phyloP scores from a whole-genome alignment of 2,329 filamentous ascomycete species.

The Elsinoe ampelina region DNA sequence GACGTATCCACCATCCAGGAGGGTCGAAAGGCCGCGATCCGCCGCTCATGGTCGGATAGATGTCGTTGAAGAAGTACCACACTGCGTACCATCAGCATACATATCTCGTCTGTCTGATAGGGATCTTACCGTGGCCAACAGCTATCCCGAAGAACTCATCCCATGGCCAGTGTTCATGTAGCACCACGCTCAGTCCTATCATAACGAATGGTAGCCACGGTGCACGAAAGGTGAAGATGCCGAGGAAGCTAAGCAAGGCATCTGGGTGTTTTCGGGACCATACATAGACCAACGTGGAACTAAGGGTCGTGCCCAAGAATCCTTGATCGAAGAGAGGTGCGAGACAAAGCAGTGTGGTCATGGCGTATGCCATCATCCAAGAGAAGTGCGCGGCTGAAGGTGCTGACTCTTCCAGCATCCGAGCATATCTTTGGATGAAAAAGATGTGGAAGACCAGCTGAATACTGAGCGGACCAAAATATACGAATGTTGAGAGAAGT shows the following conservation, averaged over 20 bases:
- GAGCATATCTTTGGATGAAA: constrained; percentile 93
- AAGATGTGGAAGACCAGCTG: constrained; percentile 97
- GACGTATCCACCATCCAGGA: constrained; percentile 75
- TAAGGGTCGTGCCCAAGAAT: constrained; percentile 88
- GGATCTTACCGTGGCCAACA: constrained; percentile 62
- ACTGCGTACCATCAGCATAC: constrained; percentile 36
- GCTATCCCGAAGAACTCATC: constrained; percentile 94
- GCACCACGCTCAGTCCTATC: constrained; percentile 82
- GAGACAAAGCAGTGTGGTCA: constrained; percentile 65
- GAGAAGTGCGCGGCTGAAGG: constrained; percentile 89
- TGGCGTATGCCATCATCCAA: constrained; percentile 84
- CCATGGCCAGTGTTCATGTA: constrained; percentile 82
- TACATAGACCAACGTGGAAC: constrained; percentile 91
- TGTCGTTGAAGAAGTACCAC: constrained; percentile 97
- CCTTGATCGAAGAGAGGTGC: constrained; percentile 85
- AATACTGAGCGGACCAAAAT: constrained; percentile 88
- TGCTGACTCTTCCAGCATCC: constrained; percentile 90
- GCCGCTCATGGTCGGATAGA: constrained; percentile 84
- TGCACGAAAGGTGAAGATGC: constrained; percentile 81
- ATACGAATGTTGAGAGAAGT: constrained; percentile 89
- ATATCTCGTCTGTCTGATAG: not conserved
- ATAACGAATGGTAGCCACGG: constrained; percentile 95
- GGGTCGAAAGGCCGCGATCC: constrained; percentile 81
- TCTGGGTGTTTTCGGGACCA: constrained; percentile 95
- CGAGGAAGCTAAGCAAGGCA: constrained; percentile 70